phyloP scores from a whole-genome alignment of 305 asterid species.

The Rubia peregrina region DNA sequence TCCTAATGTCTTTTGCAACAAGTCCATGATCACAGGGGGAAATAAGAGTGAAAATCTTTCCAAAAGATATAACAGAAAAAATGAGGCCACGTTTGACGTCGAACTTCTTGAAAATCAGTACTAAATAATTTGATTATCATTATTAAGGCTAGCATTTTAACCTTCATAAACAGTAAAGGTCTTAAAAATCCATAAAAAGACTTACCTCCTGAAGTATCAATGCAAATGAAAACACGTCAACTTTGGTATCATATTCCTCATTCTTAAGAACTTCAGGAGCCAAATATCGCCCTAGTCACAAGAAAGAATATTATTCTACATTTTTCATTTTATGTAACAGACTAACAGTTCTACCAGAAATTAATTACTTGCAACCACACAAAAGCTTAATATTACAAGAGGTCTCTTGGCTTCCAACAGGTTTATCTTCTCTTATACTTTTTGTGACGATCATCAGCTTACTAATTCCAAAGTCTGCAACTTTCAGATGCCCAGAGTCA shows the following conservation, averaged over 20 bases:
- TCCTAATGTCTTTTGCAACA: constrained; percentile 4
- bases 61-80: neutral
- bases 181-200: neutral
- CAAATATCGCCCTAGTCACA: constrained; percentile 57
- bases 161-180: neutral
- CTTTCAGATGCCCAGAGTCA: constrained; percentile 87
- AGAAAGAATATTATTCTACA: constrained; percentile 19
- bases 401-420: constrained; percentile 42
- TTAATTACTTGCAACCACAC: neutral
- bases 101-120: too few species aligned
- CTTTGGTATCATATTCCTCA: constrained; percentile 73
- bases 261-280: constrained; percentile 89
- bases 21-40: neutral
- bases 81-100: neutral
- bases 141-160: too few species aligned
- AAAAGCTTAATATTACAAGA: constrained; percentile 41
- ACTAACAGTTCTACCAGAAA: constrained; percentile 1
- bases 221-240: constrained; percentile 86
- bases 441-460: constrained; percentile 56
- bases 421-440: constrained; percentile 57
- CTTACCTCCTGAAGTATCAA: constrained; percentile 74
- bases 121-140: too few species aligned
- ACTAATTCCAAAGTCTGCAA: constrained; percentile 90
- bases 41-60: neutral
- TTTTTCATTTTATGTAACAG: constrained; percentile 11